These are phyloP conservation scores for Cordyceps cicadae DNA, from an alignment of 2,329 filamentous ascomycete genomes.

Conservation along the genomic window DNA sequence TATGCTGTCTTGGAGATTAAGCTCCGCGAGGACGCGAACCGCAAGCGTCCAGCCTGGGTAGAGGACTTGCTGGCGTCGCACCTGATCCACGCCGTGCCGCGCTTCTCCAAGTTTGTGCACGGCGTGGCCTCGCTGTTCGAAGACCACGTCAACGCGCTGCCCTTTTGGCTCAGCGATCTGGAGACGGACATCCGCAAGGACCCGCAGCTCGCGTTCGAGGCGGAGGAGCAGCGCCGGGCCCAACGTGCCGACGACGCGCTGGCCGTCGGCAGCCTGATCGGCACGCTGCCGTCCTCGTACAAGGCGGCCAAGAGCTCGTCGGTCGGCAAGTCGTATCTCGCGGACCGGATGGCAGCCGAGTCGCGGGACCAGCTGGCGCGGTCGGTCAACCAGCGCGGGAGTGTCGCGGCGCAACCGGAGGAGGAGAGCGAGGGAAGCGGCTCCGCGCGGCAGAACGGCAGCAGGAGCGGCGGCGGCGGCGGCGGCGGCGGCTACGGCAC, in stretches of 20 bases:
- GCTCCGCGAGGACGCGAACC: slow-evolving; percentile 56
- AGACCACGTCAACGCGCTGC: slow-evolving; percentile 89
- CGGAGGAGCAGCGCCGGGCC: slow-evolving; percentile 77
- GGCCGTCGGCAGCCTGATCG: slow-evolving; percentile 81
- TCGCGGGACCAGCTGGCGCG: slow-evolving; percentile 25
- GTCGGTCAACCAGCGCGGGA: slow-evolving; percentile 19
- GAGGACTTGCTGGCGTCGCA: slow-evolving; percentile 89
- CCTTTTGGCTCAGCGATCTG: slow-evolving; percentile 89
- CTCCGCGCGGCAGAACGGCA: slow-evolving; percentile 28
- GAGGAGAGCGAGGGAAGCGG: slow-evolving; percentile 28
- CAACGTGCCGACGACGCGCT: slow-evolving; percentile 79
- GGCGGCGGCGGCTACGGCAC: slow-evolving; percentile 40
- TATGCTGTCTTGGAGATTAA: slow-evolving; percentile 92
- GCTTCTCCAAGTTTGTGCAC: slow-evolving; percentile 96
- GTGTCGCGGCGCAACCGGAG: slow-evolving; percentile 22
- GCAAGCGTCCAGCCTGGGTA: slow-evolving; percentile 75
- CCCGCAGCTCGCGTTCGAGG: slow-evolving; percentile 80
- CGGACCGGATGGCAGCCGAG: slow-evolving; percentile 45
- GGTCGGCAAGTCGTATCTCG: slow-evolving; percentile 55
- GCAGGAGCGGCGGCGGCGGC: slow-evolving; percentile 22
- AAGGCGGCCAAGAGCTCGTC: slow-evolving; percentile 59
- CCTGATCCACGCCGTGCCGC: slow-evolving; percentile 77
- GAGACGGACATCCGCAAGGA: slow-evolving; percentile 92
- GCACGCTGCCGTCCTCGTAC: slow-evolving; percentile 45
- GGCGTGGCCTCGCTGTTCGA: slow-evolving; percentile 88